Evolutionary conservation across 148 eudicot genomes (phyloP).

Genomic region (Chenopodium berlandieri): DNA sequence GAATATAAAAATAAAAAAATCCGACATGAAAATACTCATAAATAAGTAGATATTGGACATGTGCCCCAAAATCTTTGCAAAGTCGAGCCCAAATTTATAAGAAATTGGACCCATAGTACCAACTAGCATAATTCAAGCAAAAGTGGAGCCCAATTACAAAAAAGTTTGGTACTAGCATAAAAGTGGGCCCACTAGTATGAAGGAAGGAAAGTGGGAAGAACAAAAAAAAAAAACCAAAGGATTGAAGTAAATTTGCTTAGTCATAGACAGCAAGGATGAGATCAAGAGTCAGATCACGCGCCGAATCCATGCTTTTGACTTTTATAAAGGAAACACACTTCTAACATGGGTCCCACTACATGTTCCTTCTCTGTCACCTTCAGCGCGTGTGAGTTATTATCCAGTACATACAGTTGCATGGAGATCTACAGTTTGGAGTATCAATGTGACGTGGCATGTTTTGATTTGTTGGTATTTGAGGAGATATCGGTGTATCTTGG

Average conservation of each 20-base stretch:
- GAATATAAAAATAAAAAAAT: too few species aligned
- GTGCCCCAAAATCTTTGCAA: neutral
- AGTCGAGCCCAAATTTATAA: neutral
- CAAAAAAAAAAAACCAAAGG: too few species aligned
- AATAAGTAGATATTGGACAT: too few species aligned
- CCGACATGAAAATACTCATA: too few species aligned
- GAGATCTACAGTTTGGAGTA: neutral
- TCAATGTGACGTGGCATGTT: neutral
- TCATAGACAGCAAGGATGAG: conserved; percentile 12
- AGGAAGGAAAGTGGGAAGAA: neutral
- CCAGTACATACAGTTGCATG: neutral
- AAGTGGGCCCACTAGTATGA: neutral
- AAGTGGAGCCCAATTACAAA: neutral
- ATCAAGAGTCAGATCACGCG: conserved; percentile 16
- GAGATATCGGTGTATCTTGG: neutral
- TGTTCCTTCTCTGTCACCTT: conserved; percentile 8
- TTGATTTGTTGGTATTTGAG: neutral
- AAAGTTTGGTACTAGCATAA: neutral
- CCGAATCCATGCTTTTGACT: conserved; percentile 21
- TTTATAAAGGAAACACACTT: neutral
- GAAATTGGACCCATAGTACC: neutral
- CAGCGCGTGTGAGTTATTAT: conserved; percentile 3
- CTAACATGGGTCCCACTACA: conserved; percentile 6
- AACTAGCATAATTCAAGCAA: too few species aligned
- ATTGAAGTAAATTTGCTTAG: neutral